Evolutionary conservation across 805 yeast genomes (phyloP), one percentile per base, ranked within the genome.

Genomic region (Saccharomycopsis amapae): DNA sequence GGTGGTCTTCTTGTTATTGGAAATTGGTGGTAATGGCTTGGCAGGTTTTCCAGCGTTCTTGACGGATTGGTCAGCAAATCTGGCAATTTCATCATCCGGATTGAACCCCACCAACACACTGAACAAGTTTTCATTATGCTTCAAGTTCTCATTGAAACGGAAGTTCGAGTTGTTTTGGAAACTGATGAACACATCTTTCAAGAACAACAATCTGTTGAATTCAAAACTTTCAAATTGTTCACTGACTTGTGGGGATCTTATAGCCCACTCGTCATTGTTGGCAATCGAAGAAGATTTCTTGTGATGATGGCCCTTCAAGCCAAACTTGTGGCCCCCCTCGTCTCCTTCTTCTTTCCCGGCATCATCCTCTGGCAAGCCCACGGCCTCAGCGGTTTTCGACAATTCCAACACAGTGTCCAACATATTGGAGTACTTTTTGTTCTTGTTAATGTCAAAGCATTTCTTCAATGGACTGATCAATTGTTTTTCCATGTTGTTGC

Each of bases 191-290:
- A 34, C 49, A 23, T 51, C 52, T 43, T 51, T 51, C 36, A 51
- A 45, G 31, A 51, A 51, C 25, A 51, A 38, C 25, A 51, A 45
- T 34, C 54, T 38, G 40, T 51, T 51, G 32, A 40, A 45, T 33
- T 51, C 54, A 31, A 51, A 51, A 24, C 38, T 42, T 38, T 51
- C 54, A 30, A 51, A 51, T 12, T 39, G 35, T 20, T 51, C 54
- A 36, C 43, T 28, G 5, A 48, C 43, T 32, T 32, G 36, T 15
- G 51, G 51, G 2, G 51, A 47, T 28, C 35, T 46, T 3, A 39
- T 26, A 17, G 43, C 46, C 52, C 52, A 49, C 15, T 49, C 49
- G 12, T 41, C 19, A 9, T 10, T 12, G 28, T 42, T 45, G 30
- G 44, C 22, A 5, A 25, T 23, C 17, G 10, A 23, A 12, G 19